Percentiles rank a stretch among this genome's conserved stretches.
Evolutionary conservation across 2,329 filamentous ascomycete genomes (phyloP).

Genomic region (Ophiosphaerella narmari): DNA sequence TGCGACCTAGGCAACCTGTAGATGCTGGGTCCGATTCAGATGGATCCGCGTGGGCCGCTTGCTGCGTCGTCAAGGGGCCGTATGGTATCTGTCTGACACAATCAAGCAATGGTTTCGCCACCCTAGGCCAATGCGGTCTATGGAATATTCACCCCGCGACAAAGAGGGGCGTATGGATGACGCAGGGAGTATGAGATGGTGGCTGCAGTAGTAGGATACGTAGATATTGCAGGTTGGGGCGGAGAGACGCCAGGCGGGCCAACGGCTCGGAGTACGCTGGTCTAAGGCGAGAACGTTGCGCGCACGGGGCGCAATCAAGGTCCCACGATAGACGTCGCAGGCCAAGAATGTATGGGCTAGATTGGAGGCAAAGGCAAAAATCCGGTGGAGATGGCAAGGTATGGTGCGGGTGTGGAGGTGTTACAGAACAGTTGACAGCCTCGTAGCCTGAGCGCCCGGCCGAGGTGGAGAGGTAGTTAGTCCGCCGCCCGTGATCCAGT

Average conservation of each 20-base stretch:
- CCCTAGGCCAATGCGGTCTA: slow-evolving; percentile 4
- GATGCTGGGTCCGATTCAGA: too few relatives aligned
- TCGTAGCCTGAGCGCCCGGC: slow-evolving; percentile 9
- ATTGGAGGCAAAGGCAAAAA: too few relatives aligned
- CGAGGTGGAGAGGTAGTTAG: neutral
- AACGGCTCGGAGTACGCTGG: slow-evolving; percentile 1
- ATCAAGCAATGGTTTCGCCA: slow-evolving; percentile 10
- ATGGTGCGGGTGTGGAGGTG: neutral
- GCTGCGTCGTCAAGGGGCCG: slow-evolving; percentile 4
- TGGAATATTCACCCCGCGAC: neutral
- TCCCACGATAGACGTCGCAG: slow-evolving; percentile 3
- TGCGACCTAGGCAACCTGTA: neutral
- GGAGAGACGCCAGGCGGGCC: neutral
- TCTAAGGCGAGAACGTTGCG: slow-evolving; percentile 5
- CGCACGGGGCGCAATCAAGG: slow-evolving; percentile 13
- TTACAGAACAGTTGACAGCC: slow-evolving; percentile 10
- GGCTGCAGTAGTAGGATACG: slow-evolving; percentile 4
- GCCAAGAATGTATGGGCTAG: slow-evolving; percentile 3
- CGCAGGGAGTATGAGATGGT: slow-evolving; percentile 10
- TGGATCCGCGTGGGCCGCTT: neutral
- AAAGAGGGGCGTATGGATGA: slow-evolving; percentile 10
- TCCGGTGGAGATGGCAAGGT: too few relatives aligned
- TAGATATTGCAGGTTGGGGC: slow-evolving; percentile 14
- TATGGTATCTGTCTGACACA: slow-evolving; percentile 9
- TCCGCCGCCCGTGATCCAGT: slow-evolving; percentile 7